Evolutionary conservation across 352 stramenopile species (phyloP), one percentile per base, ranked within the genome.

Genomic region (Phytophthora ramorum): DNA sequence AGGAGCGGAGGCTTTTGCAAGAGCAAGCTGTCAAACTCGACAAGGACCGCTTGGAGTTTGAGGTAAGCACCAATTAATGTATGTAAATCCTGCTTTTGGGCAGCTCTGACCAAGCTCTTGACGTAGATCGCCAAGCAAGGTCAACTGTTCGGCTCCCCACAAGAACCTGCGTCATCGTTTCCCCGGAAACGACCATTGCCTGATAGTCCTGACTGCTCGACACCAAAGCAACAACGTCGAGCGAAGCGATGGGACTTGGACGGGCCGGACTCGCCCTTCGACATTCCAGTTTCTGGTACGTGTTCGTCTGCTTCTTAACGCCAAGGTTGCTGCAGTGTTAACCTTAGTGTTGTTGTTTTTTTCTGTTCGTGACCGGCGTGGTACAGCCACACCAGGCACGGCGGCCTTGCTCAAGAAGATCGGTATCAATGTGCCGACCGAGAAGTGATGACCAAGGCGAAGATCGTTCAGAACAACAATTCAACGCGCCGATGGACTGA

Each of bases 1-100:
- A 72, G 7, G 80, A 89, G 48, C 68, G 80, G 20, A 56, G 66
- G 51, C 46, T 84, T 13, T 63, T 89, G 53, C 70, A 78, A 35
- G 71, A 83, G n/a, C 75, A 82, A 63, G 78, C 80, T 14, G 51
- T 76, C 50, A 81, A 83, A 66, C 73, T 89, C 20, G 80, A 89
- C 54, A 76, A 89, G n/a, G 80, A 89, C 51, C 78, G 78, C 6
- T 74, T 89, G 44, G 75, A 71, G 16, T 85, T 89, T 49, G 80
- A 89, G 75, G 79, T 89, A 62, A 70, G 58, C 22, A 67, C 47
- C 20, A 50, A 64, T 19, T 66, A 62, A 61, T 75, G 50, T 24
- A 66, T 59, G 32, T 37, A 52, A 47, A 16, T 12, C 4, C 49
- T 26, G 4, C 10, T 52, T 5, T 19, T 45, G 24, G 26, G 40